These are phyloP conservation scores for Bolboschoenoplectus hybrid DNA, from an alignment of 202 grass and related monocot species.

Conservation along the genomic window DNA sequence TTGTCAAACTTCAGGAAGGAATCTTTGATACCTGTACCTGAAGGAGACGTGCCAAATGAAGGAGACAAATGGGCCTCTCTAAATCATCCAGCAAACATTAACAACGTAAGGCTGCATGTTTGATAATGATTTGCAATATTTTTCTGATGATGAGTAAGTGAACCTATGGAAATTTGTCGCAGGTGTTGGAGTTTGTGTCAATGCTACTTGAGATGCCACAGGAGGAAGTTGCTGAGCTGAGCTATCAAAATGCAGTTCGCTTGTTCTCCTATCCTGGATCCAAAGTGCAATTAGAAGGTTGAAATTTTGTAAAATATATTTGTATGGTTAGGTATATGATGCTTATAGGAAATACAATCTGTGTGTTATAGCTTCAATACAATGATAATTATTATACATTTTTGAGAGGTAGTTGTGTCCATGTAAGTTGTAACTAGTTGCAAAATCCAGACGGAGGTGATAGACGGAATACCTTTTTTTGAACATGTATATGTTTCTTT, in stretches of 20 bases:
- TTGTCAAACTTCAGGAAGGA: conserved; percentile 58
- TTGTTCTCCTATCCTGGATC: conserved; percentile 89
- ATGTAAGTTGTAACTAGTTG: background rate
- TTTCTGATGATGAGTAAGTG: background rate
- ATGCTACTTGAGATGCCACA: conserved; percentile 78
- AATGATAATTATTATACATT: background rate
- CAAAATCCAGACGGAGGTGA: background rate
- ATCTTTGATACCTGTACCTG: conserved; percentile 51
- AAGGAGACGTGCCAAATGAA: conserved; percentile 36
- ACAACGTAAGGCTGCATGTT: conserved; percentile 53
- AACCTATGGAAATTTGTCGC: conserved; percentile 2
- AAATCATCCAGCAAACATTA: conserved; percentile 88
- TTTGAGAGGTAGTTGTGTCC: background rate
- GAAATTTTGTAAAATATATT: conserved; percentile 25
- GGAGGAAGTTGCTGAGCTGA: conserved; percentile 62
- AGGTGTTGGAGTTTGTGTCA: conserved; percentile 71
- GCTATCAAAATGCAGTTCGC: conserved; percentile 69
- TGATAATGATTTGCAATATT: conserved; percentile 11
- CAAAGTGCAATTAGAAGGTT: conserved; percentile 52
- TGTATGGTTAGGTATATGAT: conserved; percentile 23
- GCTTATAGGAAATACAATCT: background rate
- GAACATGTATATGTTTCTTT: background rate
- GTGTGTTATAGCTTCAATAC: background rate
- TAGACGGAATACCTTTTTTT: background rate
- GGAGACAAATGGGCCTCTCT: conserved; percentile 46